phyloP scores from a whole-genome alignment of 2,329 filamentous ascomycete genomes.

The Apiospora marii region DNA sequence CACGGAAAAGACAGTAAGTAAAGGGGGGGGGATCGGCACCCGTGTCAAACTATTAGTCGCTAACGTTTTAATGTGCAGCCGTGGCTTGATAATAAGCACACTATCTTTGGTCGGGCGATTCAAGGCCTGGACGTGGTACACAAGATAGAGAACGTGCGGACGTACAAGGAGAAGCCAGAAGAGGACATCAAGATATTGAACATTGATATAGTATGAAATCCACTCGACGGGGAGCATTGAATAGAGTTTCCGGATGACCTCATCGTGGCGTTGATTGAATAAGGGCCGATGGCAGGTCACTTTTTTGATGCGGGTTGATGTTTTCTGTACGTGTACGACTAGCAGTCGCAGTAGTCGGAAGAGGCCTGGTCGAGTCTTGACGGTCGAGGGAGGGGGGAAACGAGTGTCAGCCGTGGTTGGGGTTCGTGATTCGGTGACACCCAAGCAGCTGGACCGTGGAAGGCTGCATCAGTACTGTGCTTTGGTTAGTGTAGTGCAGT shows the following conservation, averaged over 20 bases:
- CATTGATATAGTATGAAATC: conserved; percentile 64
- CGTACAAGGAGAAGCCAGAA: conserved; percentile 90
- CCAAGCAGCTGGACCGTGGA: not conserved
- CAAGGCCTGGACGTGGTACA: conserved; percentile 94
- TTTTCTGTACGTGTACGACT: not conserved
- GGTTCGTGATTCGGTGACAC: conserved; percentile 15
- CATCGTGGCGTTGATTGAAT: conserved; percentile 1
- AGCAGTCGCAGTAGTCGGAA: not conserved
- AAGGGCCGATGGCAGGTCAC: not conserved
- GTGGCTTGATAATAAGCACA: conserved; percentile 96
- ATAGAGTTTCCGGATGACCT: conserved; percentile 8
- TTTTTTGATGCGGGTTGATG: not conserved
- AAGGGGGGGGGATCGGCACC: not conserved
- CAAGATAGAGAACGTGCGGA: conserved; percentile 90
- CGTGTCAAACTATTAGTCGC: conserved; percentile 28
- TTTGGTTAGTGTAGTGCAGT: not conserved
- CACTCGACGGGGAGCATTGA: not conserved
- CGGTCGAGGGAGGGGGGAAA: too few relatives aligned
- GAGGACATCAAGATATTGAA: conserved; percentile 98
- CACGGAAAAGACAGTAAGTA: conserved; percentile 86
- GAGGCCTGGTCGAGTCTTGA: not conserved
- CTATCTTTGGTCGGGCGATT: conserved; percentile 90
- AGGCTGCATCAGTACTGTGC: not conserved
- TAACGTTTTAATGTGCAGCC: conserved; percentile 57
- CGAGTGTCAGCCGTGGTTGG: not conserved